Conservation (phyloP, 2,329 filamentous ascomycete genomes). For the Hymenoscyphus albidus region DNA sequence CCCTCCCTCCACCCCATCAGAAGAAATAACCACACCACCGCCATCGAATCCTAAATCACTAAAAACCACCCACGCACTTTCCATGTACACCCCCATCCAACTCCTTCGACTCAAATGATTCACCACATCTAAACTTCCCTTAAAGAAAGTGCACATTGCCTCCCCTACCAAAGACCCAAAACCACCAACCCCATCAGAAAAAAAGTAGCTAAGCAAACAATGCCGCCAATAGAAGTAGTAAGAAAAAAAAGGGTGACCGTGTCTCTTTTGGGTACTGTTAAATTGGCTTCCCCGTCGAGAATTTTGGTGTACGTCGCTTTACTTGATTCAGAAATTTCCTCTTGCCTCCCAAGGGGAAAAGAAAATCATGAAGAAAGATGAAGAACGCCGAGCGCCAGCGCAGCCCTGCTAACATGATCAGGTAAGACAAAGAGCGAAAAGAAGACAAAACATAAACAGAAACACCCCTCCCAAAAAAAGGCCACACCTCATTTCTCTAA, state of each 20-base stretch:
- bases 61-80: background rate
- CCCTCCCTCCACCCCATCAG: background rate
- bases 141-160: background rate
- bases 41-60: background rate
- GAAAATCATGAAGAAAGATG: background rate
- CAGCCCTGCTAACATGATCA: background rate
- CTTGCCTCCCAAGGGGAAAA: background rate
- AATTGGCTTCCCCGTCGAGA: conserved; percentile 12
- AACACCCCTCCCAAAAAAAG: background rate
- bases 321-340: background rate
- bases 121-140: background rate
- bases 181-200: background rate
- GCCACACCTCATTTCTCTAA: conserved; percentile 1
- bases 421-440: conserved; percentile 3
- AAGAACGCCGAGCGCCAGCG: conserved; percentile 2
- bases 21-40: background rate
- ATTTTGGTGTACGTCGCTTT: conserved; percentile 2
- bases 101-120: background rate
- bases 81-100: background rate
- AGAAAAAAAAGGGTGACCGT: background rate
- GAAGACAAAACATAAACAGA: background rate
- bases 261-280: conserved; percentile 10
- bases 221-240: background rate
- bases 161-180: background rate
- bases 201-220: background rate